Evolutionary conservation across 768 basidiomycete genomes (phyloP), one percentile per base, ranked within the genome.

Genomic region (Boletus vermiculosoides): DNA sequence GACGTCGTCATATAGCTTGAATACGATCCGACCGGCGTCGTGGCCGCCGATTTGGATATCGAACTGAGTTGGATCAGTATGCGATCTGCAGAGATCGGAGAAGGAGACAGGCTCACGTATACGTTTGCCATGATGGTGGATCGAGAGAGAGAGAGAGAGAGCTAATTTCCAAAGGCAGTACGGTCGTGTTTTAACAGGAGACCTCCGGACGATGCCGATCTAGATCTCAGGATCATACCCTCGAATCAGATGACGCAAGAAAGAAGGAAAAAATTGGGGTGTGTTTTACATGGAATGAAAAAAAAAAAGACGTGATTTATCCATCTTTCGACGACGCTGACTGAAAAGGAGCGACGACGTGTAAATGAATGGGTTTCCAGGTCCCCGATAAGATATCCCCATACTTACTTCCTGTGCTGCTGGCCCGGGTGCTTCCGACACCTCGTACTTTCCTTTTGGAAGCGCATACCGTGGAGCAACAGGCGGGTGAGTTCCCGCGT

Each of bases 1-100:
- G 48, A 82, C 80, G 4, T 84, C 78, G 76, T 95, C 92, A 72
- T 77, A 94, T 28, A 98, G 84, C 78, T 86, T 87, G 85, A 97
- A 94, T 55, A 83, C 76, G 70, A 97, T 83, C 45, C 84, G 83
- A 10, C 86, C 87, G 1, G 71, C 44, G 0, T 69, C 52, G 39
- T 71, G 5, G 55, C 54, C 63, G 69, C 71, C 68, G 68, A 88
- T 80, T 18, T 70, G 49, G 70, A 91, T 82, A 61, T 90, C 86
- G 65, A 92, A 92, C 88, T 90, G 16, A 31, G 18, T 1, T 4
- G 0, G 31, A 37, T 60, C n/a, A 54, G 45, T 15, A 8, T n/a
- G 22, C n/a, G 45, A 61, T 62, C 60, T 8, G 28, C 5, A 7
- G 20, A 6, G 39, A 47, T 62, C 50, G 33, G 20, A 16, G 15